Percentiles rank a stretch among this genome's conserved stretches.
These are phyloP conservation scores for Suhomyces choctaworum DNA, from an alignment of 1,139 yeast genomes.

Conservation along the genomic window DNA sequence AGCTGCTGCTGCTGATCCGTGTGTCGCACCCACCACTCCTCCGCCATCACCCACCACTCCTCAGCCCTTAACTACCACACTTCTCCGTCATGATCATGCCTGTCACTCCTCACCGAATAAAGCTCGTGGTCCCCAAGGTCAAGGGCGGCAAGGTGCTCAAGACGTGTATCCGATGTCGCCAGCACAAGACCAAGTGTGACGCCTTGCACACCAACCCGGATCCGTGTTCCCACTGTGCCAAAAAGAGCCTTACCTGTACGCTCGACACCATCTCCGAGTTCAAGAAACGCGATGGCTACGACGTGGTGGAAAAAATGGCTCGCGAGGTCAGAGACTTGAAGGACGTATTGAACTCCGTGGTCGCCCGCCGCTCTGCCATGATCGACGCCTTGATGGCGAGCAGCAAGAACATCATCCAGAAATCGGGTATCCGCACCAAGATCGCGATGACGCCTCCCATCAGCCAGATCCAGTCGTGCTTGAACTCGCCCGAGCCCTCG, in stretches of 20 bases:
- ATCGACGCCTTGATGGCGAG: constrained; percentile 25
- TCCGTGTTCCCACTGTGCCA: constrained; percentile 59
- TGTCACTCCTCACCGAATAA: constrained; percentile 25
- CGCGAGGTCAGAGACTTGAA: constrained; percentile 32
- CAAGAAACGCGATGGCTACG: constrained; percentile 29
- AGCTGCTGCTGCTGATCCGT: not conserved
- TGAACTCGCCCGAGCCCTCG: constrained; percentile 19
- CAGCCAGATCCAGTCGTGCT: constrained; percentile 32
- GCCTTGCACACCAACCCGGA: constrained; percentile 51
- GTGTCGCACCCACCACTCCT: too few relatives aligned
- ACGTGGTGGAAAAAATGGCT: constrained; percentile 34
- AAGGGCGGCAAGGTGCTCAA: constrained; percentile 36
- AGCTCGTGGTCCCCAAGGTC: constrained; percentile 23
- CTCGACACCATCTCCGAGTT: constrained; percentile 39
- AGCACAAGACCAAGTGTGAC: constrained; percentile 66
- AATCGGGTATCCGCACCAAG: constrained; percentile 5
- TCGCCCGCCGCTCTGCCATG: constrained; percentile 28
- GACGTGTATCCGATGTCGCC: constrained; percentile 63
- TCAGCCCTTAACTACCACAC: not conserved
- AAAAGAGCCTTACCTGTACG: constrained; percentile 51
- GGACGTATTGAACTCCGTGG: constrained; percentile 26
- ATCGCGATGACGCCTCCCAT: constrained; percentile 15
- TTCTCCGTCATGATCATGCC: constrained; percentile 19
- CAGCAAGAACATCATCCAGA: constrained; percentile 15
- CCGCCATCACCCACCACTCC: too few relatives aligned